Evolutionary conservation across 192 early-diverging fungal species (phyloP).

Genomic region (Chytriomyces hyalinus): DNA sequence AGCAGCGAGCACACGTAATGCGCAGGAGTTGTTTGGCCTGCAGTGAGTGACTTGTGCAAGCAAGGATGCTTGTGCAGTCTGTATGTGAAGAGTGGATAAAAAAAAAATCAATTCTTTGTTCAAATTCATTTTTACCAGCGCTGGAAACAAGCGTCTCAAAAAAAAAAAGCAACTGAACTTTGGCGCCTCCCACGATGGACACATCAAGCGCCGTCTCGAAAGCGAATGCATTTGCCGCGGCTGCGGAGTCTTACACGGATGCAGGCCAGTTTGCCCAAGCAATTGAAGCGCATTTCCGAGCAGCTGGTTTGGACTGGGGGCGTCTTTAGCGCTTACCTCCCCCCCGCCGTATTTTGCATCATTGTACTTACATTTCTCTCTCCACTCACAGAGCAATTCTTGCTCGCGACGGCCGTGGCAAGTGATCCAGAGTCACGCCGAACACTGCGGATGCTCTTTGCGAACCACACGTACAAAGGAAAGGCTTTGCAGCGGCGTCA

Average conservation of each 20-base stretch:
- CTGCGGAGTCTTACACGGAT: conserved; percentile 68
- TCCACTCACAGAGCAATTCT: conserved; percentile 54
- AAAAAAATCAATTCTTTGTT: not conserved
- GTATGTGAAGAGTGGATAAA: not conserved
- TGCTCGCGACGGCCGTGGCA: conserved; percentile 60
- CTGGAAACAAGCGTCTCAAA: too few species aligned
- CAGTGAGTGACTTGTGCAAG: not conserved
- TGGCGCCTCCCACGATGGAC: too few species aligned
- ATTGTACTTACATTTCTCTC: not conserved
- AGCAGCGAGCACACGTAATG: conserved; percentile 25
- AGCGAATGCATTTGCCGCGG: conserved; percentile 70
- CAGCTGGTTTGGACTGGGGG: conserved; percentile 59
- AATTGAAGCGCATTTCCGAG: conserved; percentile 66
- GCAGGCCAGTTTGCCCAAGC: conserved; percentile 63
- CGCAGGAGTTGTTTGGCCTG: not conserved
- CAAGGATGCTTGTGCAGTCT: not conserved
- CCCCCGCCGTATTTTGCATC: not conserved
- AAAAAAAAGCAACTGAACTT: too few species aligned
- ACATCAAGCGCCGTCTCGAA: conserved; percentile 33
- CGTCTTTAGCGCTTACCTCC: not conserved
- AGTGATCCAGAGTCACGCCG: conserved; percentile 66
- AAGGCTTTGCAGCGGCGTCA: conserved; percentile 63
- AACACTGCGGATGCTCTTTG: conserved; percentile 70
- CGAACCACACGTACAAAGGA: conserved; percentile 67
- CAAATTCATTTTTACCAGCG: too few species aligned